Conservation (phyloP, 164 flowering plant genomes). For the Hamamelis virginiana region DNA sequence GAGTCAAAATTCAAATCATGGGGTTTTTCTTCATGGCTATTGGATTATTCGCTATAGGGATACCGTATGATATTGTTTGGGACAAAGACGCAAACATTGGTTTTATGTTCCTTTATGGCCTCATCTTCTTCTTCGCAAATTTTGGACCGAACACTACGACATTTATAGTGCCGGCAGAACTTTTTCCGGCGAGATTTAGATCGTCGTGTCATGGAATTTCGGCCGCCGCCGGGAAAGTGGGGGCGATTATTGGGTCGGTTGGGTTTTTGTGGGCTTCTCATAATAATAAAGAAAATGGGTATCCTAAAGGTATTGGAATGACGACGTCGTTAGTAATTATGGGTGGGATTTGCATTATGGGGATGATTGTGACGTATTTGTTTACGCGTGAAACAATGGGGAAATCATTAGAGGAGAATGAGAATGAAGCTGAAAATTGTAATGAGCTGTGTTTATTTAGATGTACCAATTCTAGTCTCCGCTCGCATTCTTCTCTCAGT, state of each 20-base stretch:
- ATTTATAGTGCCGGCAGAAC: constrained; percentile 69
- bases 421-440: constrained; percentile 26
- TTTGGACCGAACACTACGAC: constrained; percentile 75
- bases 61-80: constrained; percentile 38
- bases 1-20: constrained; percentile 46
- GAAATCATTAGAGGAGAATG: constrained; percentile 68
- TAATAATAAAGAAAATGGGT: constrained; percentile 1
- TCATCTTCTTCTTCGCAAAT: constrained; percentile 64
- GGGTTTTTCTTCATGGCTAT: constrained; percentile 57
- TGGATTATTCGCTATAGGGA: constrained; percentile 31
- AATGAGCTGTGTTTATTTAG: constrained; percentile 1
- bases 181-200: constrained; percentile 69
- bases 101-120: constrained; percentile 48
- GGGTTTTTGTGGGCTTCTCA: constrained; percentile 58
- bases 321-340: constrained; percentile 28
- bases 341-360: constrained; percentile 45
- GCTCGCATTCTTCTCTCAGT: not conserved
- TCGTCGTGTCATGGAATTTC: constrained; percentile 71
- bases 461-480: not conserved
- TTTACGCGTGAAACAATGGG: constrained; percentile 57
- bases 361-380: constrained; percentile 41
- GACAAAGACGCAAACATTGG: constrained; percentile 15
- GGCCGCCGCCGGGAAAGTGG: constrained; percentile 59
- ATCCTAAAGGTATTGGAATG: constrained; percentile 33
- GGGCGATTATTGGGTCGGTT: constrained; percentile 60